A percentile compares a stretch with the other conserved stretches of the same genome.
These are phyloP conservation scores for Zymoseptoria pseudotritici DNA, from an alignment of 2,329 filamentous ascomycete genomes.

Conservation along the genomic window DNA sequence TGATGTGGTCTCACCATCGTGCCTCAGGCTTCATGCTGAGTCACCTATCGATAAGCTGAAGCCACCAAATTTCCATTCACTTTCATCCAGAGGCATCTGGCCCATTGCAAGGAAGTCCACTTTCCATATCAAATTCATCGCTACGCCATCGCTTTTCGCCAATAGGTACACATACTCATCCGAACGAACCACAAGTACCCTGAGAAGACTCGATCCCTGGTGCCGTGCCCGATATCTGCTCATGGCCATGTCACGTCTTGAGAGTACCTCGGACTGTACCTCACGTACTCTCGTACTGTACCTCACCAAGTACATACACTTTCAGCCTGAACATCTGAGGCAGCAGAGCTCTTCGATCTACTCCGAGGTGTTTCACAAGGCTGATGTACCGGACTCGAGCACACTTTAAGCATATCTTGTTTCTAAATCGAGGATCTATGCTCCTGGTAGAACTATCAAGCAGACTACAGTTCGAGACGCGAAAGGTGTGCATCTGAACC, in stretches of 20 bases:
- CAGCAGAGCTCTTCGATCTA: not conserved
- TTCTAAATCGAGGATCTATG: not conserved
- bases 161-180: not conserved
- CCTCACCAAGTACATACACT: not conserved
- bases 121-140: no score
- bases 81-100: no score
- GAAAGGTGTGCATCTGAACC: not conserved
- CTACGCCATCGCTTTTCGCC: no score
- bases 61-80: no score
- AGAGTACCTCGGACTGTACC: not conserved
- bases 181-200: not conserved
- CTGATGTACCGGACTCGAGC: not conserved
- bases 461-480: not conserved
- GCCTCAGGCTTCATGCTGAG: no score
- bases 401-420: not conserved
- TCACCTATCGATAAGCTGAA: no score
- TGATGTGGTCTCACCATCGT: no score
- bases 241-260: not conserved
- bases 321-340: not conserved
- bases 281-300: not conserved
- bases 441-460: not conserved
- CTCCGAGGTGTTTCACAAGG: not conserved
- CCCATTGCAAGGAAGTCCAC: no score
- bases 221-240: not conserved
- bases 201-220: no score